Evolutionary conservation across 2,329 filamentous ascomycete species (phyloP), one percentile per base, ranked within the genome.

Genomic region (Diplodia sapinea): DNA sequence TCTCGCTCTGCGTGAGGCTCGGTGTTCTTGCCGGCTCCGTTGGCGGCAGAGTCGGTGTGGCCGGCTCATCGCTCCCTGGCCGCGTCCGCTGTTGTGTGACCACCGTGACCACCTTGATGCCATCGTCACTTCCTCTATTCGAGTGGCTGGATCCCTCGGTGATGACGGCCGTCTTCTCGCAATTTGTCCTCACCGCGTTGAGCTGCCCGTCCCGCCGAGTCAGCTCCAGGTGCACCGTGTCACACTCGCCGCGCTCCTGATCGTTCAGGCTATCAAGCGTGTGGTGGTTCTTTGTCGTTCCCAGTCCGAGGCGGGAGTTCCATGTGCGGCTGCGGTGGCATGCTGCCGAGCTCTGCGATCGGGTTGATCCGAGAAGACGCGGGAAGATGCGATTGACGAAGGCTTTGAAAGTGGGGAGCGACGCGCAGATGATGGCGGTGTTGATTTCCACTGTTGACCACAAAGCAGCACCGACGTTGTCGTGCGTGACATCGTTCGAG

Each of bases 401-500:
- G 36, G 64, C 31, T 36, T 66, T 66, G 54, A 66, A 66, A 4
- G 52, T 74, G 2, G 75, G 75, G 0, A 76, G 72, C 29, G 72
- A 74, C 17, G 74, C 73, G 12, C 74, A 75, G 31, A 73, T 74
- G 51, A 76, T 74, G 17, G 74, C 75, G 6, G 76, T 68, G 65
- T 75, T 70, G 71, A 76, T 71, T 55, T 76, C 75, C 9, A 76
- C 70, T 3, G 72, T 70, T 0, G 71, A 73, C 71, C 73, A 76
- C 20, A 74, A 73, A 1, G 76, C 77, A 17, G 76, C 73, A 23
- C 73, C 70, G 9, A 72, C 63, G 59, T 78, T 79, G 56, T 79
- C 74, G 61, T 74, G 78, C 3, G 76, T 75, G 4, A 75, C 70
- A 47, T 79, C 76, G 1, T 38, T 70, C 6, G 75, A 78, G 50